Evolutionary conservation across 345 rosid species (phyloP), one percentile per base, ranked within the genome.

Genomic region (Camelina neglecta): DNA sequence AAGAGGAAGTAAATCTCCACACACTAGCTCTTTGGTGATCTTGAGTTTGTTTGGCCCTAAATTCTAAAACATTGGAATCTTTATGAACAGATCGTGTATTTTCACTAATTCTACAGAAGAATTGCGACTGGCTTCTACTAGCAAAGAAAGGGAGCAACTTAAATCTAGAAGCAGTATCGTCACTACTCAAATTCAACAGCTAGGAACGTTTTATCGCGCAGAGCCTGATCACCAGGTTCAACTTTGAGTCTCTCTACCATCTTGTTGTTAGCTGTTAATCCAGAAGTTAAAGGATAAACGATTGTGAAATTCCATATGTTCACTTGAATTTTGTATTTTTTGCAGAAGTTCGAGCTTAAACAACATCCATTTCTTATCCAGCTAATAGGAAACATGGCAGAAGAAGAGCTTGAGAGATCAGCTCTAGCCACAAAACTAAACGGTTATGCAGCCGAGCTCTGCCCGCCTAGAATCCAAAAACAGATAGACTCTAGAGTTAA

Each of bases 311-410:
- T 4, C 5, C 31, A 29, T 4, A 29, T 29, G 31, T 29, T 29
- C 31, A 29, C 31, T 29, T 29, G 31, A 4, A 29, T 29, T 29
- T 29, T 26, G 29, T 26, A 26, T 26, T 26, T 26, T 26, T 26
- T 29, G 85, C 85, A 94, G 97, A 94, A 94, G 83, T 92, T 94
- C 31, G 97, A 94, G 92, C 90, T 94, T 74, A 94, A 94, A 82
- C 87, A 84, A 39, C 86, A 79, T 61, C 86, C 92, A 2, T 78
- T 94, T 54, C 96, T 92, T 65, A 85, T 89, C 76, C 99, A 90
- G 59, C 78, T 90, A 51, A 90, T 89, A 70, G 97, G 99, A 55
- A 92, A 86, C 88, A 69, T 94, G 67, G 85, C 84, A 0, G 89
- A 89, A 82, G 95, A 87, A 78, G 97, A 90, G 77, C 95, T 92